Percentiles rank a stretch among this genome's conserved stretches.
These are phyloP conservation scores for Phoma sp. DNA, from an alignment of 2,329 filamentous ascomycete species.

Conservation along the genomic window DNA sequence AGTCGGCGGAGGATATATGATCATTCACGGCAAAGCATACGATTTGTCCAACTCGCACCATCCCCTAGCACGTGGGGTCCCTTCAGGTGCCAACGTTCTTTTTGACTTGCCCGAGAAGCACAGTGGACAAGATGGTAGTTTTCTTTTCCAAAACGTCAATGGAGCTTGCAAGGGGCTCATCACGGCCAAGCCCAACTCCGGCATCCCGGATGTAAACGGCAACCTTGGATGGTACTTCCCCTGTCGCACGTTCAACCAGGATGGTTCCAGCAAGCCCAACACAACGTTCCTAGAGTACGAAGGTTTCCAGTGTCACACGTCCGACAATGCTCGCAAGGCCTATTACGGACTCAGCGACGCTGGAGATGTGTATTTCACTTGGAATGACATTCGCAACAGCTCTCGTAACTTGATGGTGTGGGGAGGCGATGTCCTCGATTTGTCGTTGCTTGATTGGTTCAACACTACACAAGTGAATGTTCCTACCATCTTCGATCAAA, in stretches of 20 bases:
- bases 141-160: slow-evolving; percentile 98
- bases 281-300: slow-evolving; percentile 74
- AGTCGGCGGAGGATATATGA: slow-evolving; percentile 85
- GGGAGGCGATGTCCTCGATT: slow-evolving; percentile 89
- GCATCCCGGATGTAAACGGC: slow-evolving; percentile 70
- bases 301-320: slow-evolving; percentile 90
- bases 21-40: slow-evolving; percentile 92
- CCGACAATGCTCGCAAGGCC: slow-evolving; percentile 66
- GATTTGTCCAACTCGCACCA: slow-evolving; percentile 79
- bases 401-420: slow-evolving; percentile 93
- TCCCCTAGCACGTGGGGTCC: slow-evolving; percentile 79
- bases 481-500: slow-evolving; percentile 77
- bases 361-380: slow-evolving; percentile 94
- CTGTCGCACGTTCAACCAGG: slow-evolving; percentile 89
- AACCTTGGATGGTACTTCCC: slow-evolving; percentile 97
- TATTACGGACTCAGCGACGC: slow-evolving; percentile 76
- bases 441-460: slow-evolving; percentile 89
- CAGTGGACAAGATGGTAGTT: slow-evolving; percentile 90
- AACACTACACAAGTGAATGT: slow-evolving; percentile 78
- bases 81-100: slow-evolving; percentile 76
- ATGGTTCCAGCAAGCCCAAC: slow-evolving; percentile 83
- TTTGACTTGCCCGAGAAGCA: slow-evolving; percentile 84
- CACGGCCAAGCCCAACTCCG: slow-evolving; percentile 70
- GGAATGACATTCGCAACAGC: slow-evolving; percentile 89
- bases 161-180: slow-evolving; percentile 94